Evolutionary conservation across 768 basidiomycete genomes (phyloP), one percentile per base, ranked within the genome.

Genomic region (Neoboletus magnificus): DNA sequence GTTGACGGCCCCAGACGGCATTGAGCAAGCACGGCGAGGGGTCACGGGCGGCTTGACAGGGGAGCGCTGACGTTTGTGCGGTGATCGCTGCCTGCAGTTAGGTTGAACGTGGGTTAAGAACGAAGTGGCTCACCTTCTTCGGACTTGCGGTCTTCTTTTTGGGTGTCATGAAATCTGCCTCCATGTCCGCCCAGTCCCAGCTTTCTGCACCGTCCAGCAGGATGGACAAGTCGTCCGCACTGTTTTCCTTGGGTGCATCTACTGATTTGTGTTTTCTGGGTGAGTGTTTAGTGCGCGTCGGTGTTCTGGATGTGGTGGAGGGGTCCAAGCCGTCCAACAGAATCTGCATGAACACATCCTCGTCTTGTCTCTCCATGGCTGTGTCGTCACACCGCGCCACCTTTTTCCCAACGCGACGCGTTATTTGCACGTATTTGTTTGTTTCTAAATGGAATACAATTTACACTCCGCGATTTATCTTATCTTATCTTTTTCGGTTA

Each of bases 141-240:
- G 60, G 63, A 46, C 71, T 72, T 12, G 61, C 59, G 3, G 65
- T 66, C 32, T 75, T 73, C 53, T 82, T 85, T 54, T 75, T 78
- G 4, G 84, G 83, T 2, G 78, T 79, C 41, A 80, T 56, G 30
- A 77, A 76, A 56, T 82, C 80, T 0, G 72, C 67, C 48, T 77
- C 73, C 75, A 80, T 79, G 56, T 83, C 81, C 32, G 80, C 75
- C 81, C 85, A 83, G 59, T 90, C 85, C 84, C 87, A 87, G 36
- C 79, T 74, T 62, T 86, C 87, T 1, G 82, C 83, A 0, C 86
- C 88, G 29, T 85, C 80, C n/a, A 86, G 63, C 15, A 89, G 74
- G 4, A 71, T 64, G 3, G 71, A 65, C 30, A 86, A 61, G 56
- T 86, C 81, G 27, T 40, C 37, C n/a, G n/a, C n/a, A n/a, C n/a